These are phyloP conservation scores for Tulasnella sp. DNA, from an alignment of 768 basidiomycete genomes.

Conservation along the genomic window DNA sequence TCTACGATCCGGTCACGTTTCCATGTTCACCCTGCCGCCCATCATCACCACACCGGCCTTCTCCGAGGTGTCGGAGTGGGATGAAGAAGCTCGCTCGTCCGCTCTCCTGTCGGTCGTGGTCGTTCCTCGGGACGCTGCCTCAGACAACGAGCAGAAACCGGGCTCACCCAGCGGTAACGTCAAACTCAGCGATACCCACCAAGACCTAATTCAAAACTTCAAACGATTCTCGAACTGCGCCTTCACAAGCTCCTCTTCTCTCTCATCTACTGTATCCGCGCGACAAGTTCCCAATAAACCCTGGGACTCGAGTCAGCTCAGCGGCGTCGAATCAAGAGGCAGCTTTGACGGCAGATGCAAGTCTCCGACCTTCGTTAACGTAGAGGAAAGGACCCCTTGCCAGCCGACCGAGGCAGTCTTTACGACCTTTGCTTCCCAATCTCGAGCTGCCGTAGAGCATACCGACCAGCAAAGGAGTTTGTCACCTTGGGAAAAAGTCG, in stretches of 20 bases:
- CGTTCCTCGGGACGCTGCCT: neutral
- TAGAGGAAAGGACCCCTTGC: neutral
- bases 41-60: slow-evolving; percentile 11
- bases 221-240: neutral
- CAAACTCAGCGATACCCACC: neutral
- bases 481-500: slow-evolving; percentile 21
- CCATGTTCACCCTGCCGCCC: slow-evolving; percentile 7
- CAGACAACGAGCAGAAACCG: neutral
- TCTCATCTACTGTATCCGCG: neutral
- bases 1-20: neutral
- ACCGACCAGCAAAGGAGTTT: neutral
- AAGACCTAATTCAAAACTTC: neutral
- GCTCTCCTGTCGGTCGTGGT: neutral
- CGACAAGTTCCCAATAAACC: neutral
- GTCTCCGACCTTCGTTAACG: neutral
- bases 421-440: neutral
- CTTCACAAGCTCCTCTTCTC: neutral
- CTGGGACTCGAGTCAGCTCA: neutral
- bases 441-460: neutral
- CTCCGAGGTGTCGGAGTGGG: neutral
- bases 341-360: neutral
- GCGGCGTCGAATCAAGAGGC: neutral
- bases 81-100: neutral
- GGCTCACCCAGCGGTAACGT: neutral
- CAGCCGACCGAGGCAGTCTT: neutral